These are phyloP conservation scores for Rhizopus microsporus DNA, from an alignment of 371 early-diverging fungal species.

Conservation along the genomic window DNA sequence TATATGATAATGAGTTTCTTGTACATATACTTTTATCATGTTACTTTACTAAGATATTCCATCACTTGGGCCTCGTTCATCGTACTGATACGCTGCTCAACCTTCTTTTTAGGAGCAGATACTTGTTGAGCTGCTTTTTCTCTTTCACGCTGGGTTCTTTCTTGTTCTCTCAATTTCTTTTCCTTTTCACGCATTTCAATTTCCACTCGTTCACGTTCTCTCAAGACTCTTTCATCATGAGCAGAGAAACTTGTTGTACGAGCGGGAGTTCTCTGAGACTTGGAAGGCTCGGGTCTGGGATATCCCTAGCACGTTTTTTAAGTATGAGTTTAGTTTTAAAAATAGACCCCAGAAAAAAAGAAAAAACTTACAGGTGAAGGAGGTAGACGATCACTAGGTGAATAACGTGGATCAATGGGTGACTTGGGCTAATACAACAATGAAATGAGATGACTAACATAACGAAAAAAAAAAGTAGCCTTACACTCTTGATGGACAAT, in stretches of 20 bases:
- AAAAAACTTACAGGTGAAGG: constrained; percentile 27
- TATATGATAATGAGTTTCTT: constrained; percentile 9
- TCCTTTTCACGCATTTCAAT: constrained; percentile 35
- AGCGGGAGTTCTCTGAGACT: constrained; percentile 28
- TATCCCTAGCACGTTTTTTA: constrained; percentile 6
- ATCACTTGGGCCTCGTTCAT: constrained; percentile 92
- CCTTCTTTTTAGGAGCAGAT: constrained; percentile 50
- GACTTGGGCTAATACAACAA: constrained; percentile 12
- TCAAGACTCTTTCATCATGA: constrained; percentile 40
- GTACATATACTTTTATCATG: neutral
- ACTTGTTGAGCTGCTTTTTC: constrained; percentile 35
- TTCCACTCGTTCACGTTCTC: constrained; percentile 30
- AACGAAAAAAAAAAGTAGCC: neutral
- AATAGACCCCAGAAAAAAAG: neutral
- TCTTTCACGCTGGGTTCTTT: constrained; percentile 26
- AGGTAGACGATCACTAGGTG: constrained; percentile 16
- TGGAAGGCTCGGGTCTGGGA: constrained; percentile 38
- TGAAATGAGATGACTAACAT: constrained; percentile 6
- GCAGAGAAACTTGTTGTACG: constrained; percentile 29
- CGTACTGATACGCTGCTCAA: constrained; percentile 77
- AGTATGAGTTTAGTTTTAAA: constrained; percentile 2
- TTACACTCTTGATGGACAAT: constrained; percentile 24
- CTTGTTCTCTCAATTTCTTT: constrained; percentile 24
- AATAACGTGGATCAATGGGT: constrained; percentile 23
- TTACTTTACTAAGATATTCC: constrained; percentile 73